Base-by-base conservation (phyloP, 2,329 filamentous ascomycete genomes). In the Hypoxylon sp. region DNA sequence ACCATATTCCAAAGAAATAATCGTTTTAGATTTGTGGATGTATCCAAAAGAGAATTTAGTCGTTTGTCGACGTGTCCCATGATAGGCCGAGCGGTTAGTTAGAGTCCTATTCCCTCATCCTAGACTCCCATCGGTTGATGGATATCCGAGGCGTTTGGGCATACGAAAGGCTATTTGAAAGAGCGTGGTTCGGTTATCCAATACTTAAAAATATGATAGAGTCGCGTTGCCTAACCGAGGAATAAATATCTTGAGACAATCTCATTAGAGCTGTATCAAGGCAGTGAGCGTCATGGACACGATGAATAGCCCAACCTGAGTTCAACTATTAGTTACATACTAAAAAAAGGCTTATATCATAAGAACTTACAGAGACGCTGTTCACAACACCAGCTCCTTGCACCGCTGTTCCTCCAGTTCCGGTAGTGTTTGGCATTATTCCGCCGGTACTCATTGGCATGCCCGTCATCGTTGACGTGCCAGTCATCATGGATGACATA, bases 361-460 rank as follows among this genome's bases (percentile, higher is more conserved):
- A 31, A 55, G 46, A 42, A 62, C 71, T 70, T 70, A 77, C 75
- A 53, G 74, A 77, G 70, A 74, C 61, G 35, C 68, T 62, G 53
- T 53, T 72, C 27, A 68, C 39, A 10, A 55, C 54, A 11, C 61
- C 67, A 29, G 64, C 61, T 39, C 68, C 74, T 7, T 65, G 47
- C 29, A 75, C 61, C 7, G 74, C 70, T n/a, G 64, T 47, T 44
- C 62, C 57, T n/a, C 55, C 59, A 19, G 67, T 64, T 21, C 62
- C 27, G 19, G 73, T 73, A 51, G 59, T 58, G 54, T 70, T 76
- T 11, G 68, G 32, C 63, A 60, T 68, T 27, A 56, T 44, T 21
- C 70, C 67, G n/a, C 72, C 68, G 6, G 69, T 72, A 32, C 58
- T 62, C 58, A 67, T 64, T 13, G 69, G 62, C 65, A 67, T 72